Base-by-base conservation (phyloP, 495 filamentous ascomycete genomes). In the Podospora didyma region DNA sequence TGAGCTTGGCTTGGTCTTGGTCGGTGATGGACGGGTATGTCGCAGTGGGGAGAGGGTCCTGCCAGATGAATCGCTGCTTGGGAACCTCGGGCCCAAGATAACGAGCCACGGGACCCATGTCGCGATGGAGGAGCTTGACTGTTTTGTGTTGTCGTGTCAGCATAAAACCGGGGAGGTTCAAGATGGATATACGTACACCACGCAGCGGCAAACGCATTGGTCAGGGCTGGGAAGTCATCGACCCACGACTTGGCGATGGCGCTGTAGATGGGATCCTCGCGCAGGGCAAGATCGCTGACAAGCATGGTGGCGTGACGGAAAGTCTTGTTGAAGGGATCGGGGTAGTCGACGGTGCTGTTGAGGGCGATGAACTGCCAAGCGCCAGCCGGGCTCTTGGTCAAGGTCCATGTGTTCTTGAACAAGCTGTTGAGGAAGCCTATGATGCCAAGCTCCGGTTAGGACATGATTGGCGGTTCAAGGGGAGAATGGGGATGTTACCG, bases 361-460 rank as follows among this genome's bases (percentile, higher is more conserved):
- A 88, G 88, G 49, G 86, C 86, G 17, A 78, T 75, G 82, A 82
- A 89, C 71, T 89, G 86, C 73, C 86, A 80, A 51, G 86, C 86
- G 60, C 86, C 86, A 49, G 82, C 86, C 9, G 86, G 86, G 64
- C 79, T 83, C 83, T 87, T 88, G 64, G 78, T 82, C 26, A 83
- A 73, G 72, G 88, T 85, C 86, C 86, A 89, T 16, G 89, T 85
- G 63, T 73, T 88, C 70, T 83, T 80, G 82, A 84, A 88, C 7
- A 89, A 79, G 68, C 88, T 88, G 61, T 87, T 81, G 49, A 89
- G 74, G 73, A 77, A 89, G 53, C 78, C 58, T 74, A 81, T 4
- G 3, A 41, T 7, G 12, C n/a, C n/a, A n/a, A n/a, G n/a, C n/a
- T n/a, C n/a, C n/a, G n/a, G n/a, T n/a, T n/a, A n/a, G n/a, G n/a